Base-by-base conservation (phyloP, 768 basidiomycete species). In the Mycena capillaripes region DNA sequence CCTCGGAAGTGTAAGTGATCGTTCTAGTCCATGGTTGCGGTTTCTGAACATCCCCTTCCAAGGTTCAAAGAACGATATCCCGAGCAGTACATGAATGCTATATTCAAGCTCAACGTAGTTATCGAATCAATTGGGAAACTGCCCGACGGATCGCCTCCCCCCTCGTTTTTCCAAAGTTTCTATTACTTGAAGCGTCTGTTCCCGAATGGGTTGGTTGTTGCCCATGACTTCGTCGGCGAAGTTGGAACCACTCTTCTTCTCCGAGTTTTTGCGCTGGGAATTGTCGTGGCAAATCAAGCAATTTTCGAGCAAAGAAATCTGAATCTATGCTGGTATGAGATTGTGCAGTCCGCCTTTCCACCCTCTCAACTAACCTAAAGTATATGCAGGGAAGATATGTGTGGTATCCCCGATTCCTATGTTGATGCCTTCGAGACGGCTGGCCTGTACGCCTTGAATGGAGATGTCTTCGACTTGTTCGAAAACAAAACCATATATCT, bases 391-490 rank as follows among this genome's bases (percentile, higher is more conserved):
- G n/a, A 72, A 27, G n/a, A 48, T 0, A 48, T 71, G 44, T 72
- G 70, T 42, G 70, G 34, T 48, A 62, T 72, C 7, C 65, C 44
- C 9, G 60, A 72, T 23, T 55, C n/a, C 21, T 12, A 61, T 34
- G 70, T 72, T 34, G 65, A 62, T 38, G 42, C 50, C 14, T 46
- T 72, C 19, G 70, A 72, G 42, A 36, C 17, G 44, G 38, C 56
- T 6, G 70, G 36, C 21, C 7, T 71, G 23, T 23, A 21, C 34
- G 65, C 70, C 30, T 62, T 72, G 64, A 66, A 66, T 44, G 58
- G 64, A 25, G 65, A 72, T 25, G 48, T 61, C 23, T 72, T 66
- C 32, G 70, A 72, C 59, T 62, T 72, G 70, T 32, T 52, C n/a
- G 19, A 67, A 14, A 57, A 72, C 53, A 44, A 59, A 30, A 12